Evolutionary conservation across 2,329 filamentous ascomycete genomes (phyloP).

Genomic region (Talaromyces sp.): DNA sequence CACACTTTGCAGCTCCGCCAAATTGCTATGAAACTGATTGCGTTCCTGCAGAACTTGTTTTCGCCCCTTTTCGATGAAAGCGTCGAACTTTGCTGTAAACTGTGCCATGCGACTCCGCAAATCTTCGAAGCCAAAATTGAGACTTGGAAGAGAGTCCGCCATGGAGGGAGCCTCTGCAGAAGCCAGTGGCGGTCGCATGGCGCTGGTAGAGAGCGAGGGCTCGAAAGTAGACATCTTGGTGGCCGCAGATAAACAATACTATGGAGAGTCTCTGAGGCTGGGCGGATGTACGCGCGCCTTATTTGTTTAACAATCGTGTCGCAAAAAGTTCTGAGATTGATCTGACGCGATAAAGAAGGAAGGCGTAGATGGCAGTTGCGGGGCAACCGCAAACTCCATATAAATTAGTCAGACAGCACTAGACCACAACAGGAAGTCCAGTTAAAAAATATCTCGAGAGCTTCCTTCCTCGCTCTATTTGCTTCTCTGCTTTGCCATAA

Average conservation of each 20-base stretch:
- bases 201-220: conserved; percentile 54
- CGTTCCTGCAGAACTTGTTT: conserved; percentile 88
- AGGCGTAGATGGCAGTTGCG: conserved; percentile 25
- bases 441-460: neutral
- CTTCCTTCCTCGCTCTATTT: conserved; percentile 5
- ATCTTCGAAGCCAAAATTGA: conserved; percentile 95
- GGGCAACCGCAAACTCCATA: conserved; percentile 24
- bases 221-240: conserved; percentile 50
- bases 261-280: neutral
- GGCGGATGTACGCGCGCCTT: neutral
- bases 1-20: conserved; percentile 83
- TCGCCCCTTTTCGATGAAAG: conserved; percentile 86
- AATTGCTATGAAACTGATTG: conserved; percentile 86
- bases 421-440: conserved; percentile 3
- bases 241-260: neutral
- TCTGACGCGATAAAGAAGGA: neutral
- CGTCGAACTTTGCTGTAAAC: conserved; percentile 86
- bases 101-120: conserved; percentile 91
- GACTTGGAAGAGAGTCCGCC: conserved; percentile 70
- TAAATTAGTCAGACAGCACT: neutral
- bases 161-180: conserved; percentile 55
- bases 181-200: conserved; percentile 50
- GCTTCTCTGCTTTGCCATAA: neutral
- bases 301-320: neutral
- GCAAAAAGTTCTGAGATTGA: neutral